Base-by-base conservation (phyloP, 805 yeast genomes). In the Starmerella asiatica region DNA sequence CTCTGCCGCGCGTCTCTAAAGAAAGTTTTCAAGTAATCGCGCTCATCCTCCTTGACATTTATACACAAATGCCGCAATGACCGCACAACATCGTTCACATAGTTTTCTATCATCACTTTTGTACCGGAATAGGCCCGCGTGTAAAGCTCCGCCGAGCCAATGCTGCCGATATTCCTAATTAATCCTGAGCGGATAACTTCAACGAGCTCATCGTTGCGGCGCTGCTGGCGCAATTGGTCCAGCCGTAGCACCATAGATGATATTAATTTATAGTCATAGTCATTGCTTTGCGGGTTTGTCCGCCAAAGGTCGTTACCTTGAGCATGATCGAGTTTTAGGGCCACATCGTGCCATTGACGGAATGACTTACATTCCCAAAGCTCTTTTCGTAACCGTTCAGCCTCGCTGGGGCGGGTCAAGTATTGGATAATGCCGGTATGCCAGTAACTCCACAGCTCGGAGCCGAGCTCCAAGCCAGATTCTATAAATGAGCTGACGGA, bases 101-200 rank as follows among this genome's bases (percentile, higher is more conserved):
- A 84, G 40, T 82, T 88, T 57, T 91, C 96, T 38, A 91, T 88
- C 45, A 85, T 65, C 38, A 73, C 61, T 61, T 91, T 91, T 1
- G 97, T 91, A 1, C 98, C 98, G 44, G 80, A 66, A 50, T 82
- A 79, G 0, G 94, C 73, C 42, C 84, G 75, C 39, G 79, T 79
- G 63, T 81, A 88, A 33, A 91, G 62, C 39, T 76, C 70, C 47
- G 78, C 75, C 48, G 79, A 81, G 1, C 93, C 71, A 4, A 91
- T 83, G 1, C 94, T 93, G 5, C 94, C 97, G 62, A 88, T 81
- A 55, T 91, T 91, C 30, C 98, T 63, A 27, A 91, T 63, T 53
- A 85, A 69, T 0, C 95, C 94, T 0, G 93, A 79, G 30, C 94
- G 62, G 34, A 88, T 68, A 2, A 75, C 63, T 56, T 85, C 83